phyloP scores from a whole-genome alignment of 2,329 filamentous ascomycete genomes.

The Fusarium xyrophilum region DNA sequence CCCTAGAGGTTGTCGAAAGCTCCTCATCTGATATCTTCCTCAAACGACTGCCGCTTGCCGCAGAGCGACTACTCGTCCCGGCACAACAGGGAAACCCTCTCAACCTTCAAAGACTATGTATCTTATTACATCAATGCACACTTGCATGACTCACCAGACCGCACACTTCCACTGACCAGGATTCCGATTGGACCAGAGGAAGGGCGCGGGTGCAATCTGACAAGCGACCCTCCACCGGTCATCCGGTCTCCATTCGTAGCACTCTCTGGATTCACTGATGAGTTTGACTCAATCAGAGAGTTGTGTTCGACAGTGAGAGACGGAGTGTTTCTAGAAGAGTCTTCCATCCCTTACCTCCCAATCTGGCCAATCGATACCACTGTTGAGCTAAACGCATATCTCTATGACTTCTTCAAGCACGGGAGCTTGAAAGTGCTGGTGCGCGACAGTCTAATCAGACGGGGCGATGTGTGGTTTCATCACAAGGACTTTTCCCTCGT shows the following conservation, averaged over 20 bases:
- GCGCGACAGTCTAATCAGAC: conserved; percentile 69
- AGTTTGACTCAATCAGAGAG: conserved; percentile 70
- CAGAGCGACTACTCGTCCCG: conserved; percentile 60
- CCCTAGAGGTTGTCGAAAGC: conserved; percentile 52
- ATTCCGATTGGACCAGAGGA: conserved; percentile 49
- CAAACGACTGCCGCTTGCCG: conserved; percentile 65
- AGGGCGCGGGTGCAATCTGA: neutral
- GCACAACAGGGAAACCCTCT: conserved; percentile 71
- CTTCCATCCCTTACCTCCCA: conserved; percentile 72
- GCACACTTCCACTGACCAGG: conserved; percentile 64
- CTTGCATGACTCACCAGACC: conserved; percentile 57
- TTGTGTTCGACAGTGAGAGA: conserved; percentile 70
- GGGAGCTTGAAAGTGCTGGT: conserved; percentile 68
- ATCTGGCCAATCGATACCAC: conserved; percentile 63
- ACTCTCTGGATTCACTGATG: conserved; percentile 71
- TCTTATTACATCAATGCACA: conserved; percentile 70
- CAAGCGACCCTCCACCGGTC: conserved; percentile 43
- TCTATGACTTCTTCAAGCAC: conserved; percentile 81
- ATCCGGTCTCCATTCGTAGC: conserved; percentile 74
- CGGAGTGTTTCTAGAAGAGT: conserved; percentile 77
- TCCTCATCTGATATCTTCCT: conserved; percentile 69
- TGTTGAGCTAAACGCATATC: conserved; percentile 66
- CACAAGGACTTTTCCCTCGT: conserved; percentile 67
- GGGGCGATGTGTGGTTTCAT: conserved; percentile 74
- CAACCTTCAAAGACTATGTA: conserved; percentile 73